Conservation (phyloP, 208 protist genomes). For the Herpetomonas tarakana region DNA sequence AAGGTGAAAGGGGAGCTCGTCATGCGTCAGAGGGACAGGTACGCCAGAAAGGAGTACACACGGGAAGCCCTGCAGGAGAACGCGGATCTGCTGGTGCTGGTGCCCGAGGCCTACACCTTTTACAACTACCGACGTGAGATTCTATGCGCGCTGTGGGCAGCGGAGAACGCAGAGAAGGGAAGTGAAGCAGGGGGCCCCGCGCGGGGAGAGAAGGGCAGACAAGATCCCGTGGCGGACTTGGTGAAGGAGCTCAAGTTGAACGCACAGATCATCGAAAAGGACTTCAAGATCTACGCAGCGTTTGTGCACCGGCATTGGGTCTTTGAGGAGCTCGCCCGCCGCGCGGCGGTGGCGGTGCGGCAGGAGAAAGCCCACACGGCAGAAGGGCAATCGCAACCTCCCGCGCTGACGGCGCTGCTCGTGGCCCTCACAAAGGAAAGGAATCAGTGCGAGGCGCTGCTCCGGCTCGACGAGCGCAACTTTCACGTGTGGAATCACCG, state of each 20-base stretch:
- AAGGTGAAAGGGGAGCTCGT: slow-evolving; percentile 43
- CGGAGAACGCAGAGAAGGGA: not conserved
- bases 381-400: not conserved
- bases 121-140: slow-evolving; percentile 75
- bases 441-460: slow-evolving; percentile 61
- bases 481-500: slow-evolving; percentile 91
- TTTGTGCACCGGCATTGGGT: slow-evolving; percentile 86
- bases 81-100: slow-evolving; percentile 40
- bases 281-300: slow-evolving; percentile 87
- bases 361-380: not conserved
- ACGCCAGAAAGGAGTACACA: slow-evolving; percentile 19
- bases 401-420: slow-evolving; percentile 12
- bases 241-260: slow-evolving; percentile 66
- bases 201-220: not conserved
- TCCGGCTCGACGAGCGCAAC: slow-evolving; percentile 86
- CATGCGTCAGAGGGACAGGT: slow-evolving; percentile 25
- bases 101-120: slow-evolving; percentile 80
- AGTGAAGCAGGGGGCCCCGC: not conserved
- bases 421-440: slow-evolving; percentile 55
- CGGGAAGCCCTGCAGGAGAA: slow-evolving; percentile 29
- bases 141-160: slow-evolving; percentile 22
- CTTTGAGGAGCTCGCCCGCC: slow-evolving; percentile 38
- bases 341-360: slow-evolving; percentile 24
- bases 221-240: slow-evolving; percentile 20
- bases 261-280: slow-evolving; percentile 44